These are phyloP conservation scores for Skeletonema menzelii DNA, from an alignment of 108 stramenopile species.

Conservation along the genomic window DNA sequence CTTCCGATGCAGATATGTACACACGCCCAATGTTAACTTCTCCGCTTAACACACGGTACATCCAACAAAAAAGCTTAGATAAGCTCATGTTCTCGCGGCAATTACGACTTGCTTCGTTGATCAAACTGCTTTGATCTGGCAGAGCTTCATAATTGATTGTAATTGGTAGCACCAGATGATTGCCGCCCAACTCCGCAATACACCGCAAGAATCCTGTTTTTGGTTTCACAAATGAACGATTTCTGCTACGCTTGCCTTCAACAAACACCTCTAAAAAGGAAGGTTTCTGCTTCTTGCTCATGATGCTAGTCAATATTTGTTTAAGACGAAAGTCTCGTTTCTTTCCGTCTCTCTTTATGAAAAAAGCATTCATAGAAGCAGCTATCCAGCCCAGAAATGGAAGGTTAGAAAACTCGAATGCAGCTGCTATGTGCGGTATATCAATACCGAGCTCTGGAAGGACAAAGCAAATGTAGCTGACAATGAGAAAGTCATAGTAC, in stretches of 20 bases:
- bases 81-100: conserved; percentile 24
- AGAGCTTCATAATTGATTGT: conserved; percentile 85
- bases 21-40: conserved; percentile 71
- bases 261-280: conserved; percentile 79
- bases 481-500: conserved; percentile 82
- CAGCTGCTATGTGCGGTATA: conserved; percentile 77
- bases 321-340: conserved; percentile 48
- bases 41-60: conserved; percentile 41
- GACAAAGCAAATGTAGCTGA: conserved; percentile 77
- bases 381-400: conserved; percentile 78
- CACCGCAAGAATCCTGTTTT: conserved; percentile 85
- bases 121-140: conserved; percentile 70
- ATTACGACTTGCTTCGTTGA: conserved; percentile 49
- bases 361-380: conserved; percentile 60
- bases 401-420: conserved; percentile 68
- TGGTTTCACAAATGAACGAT: conserved; percentile 70
- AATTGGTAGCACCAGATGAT: conserved; percentile 71
- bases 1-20: conserved; percentile 65
- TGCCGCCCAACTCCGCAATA: conserved; percentile 43
- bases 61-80: conserved; percentile 23
- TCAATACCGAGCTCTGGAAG: conserved; percentile 83
- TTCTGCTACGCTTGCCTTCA: conserved; percentile 84
- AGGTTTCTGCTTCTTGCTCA: conserved; percentile 1
- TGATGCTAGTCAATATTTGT: conserved; percentile 19
- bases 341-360: conserved; percentile 62